These are phyloP conservation scores for Sporobolomyces pararoseus DNA, from an alignment of 768 basidiomycete species.

Conservation along the genomic window DNA sequence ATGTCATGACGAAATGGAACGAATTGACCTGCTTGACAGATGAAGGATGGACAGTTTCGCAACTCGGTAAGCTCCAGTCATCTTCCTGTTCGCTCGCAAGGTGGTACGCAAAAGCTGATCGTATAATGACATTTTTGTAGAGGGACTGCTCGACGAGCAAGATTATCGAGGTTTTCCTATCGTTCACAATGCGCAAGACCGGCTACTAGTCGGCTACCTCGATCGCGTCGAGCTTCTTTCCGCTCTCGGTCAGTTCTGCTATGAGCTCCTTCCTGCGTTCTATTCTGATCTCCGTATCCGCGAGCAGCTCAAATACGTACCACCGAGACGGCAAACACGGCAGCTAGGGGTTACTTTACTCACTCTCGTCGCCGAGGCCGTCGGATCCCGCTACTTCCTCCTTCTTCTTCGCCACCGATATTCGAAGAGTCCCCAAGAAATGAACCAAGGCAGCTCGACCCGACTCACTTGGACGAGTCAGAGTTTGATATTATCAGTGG, in stretches of 20 bases:
- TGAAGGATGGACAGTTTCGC: constrained; percentile 63
- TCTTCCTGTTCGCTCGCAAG: neutral
- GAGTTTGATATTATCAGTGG: neutral
- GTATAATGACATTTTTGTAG: too few relatives aligned
- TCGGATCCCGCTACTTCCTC: neutral
- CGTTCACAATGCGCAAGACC: neutral
- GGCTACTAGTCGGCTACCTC: constrained; percentile 77
- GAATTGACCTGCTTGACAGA: constrained; percentile 76
- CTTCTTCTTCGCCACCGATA: neutral
- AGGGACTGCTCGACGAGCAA: constrained; percentile 27
- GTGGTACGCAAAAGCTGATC: constrained; percentile 54
- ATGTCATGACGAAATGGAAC: constrained; percentile 41
- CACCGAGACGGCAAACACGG: neutral
- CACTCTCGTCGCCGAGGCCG: neutral
- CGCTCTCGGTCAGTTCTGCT: constrained; percentile 60
- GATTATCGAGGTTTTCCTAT: constrained; percentile 44
- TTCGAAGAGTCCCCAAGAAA: neutral
- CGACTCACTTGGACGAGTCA: neutral
- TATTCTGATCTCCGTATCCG: neutral
- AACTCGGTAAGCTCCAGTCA: constrained; percentile 56
- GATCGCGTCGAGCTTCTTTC: constrained; percentile 87
- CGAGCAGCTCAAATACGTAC: constrained; percentile 17
- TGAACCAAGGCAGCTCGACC: neutral
- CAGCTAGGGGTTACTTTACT: constrained; percentile 31
- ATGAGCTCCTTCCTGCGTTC: neutral